phyloP scores from a whole-genome alignment of 2,329 filamentous ascomycete species.

The Monilinia fructigena region DNA sequence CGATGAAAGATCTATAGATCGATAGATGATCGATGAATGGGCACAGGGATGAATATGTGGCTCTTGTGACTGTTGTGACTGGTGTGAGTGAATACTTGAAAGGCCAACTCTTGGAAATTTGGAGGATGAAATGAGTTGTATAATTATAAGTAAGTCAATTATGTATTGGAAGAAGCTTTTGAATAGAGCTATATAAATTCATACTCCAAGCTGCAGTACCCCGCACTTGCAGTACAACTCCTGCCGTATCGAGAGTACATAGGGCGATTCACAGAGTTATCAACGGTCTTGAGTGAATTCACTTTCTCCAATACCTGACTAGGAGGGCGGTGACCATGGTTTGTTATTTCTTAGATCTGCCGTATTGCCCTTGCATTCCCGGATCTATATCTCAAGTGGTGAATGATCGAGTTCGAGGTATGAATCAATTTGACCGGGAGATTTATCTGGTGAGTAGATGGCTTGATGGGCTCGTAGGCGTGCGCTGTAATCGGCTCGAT shows the following conservation, averaged over 20 bases:
- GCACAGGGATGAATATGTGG: background rate
- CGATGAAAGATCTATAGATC: background rate
- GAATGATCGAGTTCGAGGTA: background rate
- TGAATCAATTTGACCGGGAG: background rate
- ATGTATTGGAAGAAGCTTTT: background rate
- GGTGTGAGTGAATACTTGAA: background rate
- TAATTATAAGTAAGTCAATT: background rate
- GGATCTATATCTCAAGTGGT: background rate
- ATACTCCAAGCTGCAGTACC: background rate
- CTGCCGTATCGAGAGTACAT: background rate
- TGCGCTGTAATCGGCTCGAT: too few species aligned
- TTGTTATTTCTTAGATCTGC: too few species aligned
- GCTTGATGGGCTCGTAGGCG: background rate
- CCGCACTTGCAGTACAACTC: background rate
- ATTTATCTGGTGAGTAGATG: background rate
- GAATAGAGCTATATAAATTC: background rate
- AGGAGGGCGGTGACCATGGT: too few species aligned
- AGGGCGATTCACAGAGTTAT: background rate
- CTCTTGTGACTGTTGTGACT: background rate
- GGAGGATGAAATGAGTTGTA: background rate
- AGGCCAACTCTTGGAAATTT: background rate
- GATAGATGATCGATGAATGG: background rate
- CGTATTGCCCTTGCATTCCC: background rate
- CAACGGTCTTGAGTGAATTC: background rate
- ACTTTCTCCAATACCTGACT: background rate